phyloP scores from a whole-genome alignment of 306 rosid species.

The Vigna unguiculata region DNA sequence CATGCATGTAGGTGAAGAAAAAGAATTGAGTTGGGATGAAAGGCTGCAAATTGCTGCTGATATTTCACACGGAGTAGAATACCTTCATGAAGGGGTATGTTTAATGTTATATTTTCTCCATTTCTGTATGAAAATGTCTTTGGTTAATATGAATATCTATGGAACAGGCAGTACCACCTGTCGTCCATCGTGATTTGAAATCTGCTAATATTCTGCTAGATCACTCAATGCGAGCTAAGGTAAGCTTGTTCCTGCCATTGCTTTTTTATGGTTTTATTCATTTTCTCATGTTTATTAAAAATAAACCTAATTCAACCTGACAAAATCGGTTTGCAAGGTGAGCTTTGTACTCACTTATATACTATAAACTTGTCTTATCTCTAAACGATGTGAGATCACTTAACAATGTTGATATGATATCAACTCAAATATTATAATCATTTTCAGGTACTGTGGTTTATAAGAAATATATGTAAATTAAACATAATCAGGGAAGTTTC shows the following conservation, averaged over 20 bases:
- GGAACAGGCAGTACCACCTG: slow-evolving; percentile 84
- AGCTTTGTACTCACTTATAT: too few relatives aligned
- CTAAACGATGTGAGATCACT: too few relatives aligned
- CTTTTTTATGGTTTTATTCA: slow-evolving; percentile 5
- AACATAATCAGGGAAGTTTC: background rate
- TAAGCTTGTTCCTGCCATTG: slow-evolving; percentile 42
- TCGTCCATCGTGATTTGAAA: slow-evolving; percentile 84
- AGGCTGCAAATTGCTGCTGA: slow-evolving; percentile 81
- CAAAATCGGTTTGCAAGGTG: too few relatives aligned
- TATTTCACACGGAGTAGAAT: slow-evolving; percentile 81
- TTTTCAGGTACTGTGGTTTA: background rate
- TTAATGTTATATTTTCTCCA: slow-evolving; percentile 1
- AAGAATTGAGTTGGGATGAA: slow-evolving; percentile 74
- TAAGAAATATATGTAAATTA: background rate
- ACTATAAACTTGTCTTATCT: too few relatives aligned
- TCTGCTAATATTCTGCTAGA: slow-evolving; percentile 82
- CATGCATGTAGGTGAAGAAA: slow-evolving; percentile 60
- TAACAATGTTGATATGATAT: background rate
- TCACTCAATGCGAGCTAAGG: slow-evolving; percentile 79
- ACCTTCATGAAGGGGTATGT: slow-evolving; percentile 89
- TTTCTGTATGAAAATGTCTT: slow-evolving; percentile 19
- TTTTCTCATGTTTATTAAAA: slow-evolving; percentile 15
- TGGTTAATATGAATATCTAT: slow-evolving; percentile 39
- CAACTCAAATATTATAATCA: background rate
- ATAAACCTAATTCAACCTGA: too few relatives aligned